These are phyloP conservation scores for Clarireedia sp. DNA, from an alignment of 2,329 filamentous ascomycete species.

Conservation along the genomic window DNA sequence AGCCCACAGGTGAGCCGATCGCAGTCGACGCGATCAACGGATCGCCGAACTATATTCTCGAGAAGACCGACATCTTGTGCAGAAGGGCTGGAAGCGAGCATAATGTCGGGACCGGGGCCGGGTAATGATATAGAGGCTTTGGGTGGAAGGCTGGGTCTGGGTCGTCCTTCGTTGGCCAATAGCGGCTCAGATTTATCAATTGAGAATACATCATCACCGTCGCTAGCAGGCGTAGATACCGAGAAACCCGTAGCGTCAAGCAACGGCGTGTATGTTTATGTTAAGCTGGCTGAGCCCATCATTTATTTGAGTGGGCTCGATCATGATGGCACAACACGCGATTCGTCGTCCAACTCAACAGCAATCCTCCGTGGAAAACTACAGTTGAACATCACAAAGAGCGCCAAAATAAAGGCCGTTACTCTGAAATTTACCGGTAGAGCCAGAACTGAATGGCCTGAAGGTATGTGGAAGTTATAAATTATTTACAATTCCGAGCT, in stretches of 20 bases:
- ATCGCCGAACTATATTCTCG: constrained; percentile 19
- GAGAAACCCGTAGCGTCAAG: constrained; percentile 66
- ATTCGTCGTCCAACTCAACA: constrained; percentile 36
- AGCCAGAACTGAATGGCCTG: constrained; percentile 90
- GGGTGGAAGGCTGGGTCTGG: not conserved
- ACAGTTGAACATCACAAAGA: constrained; percentile 75
- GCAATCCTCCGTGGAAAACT: constrained; percentile 81
- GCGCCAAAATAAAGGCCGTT: constrained; percentile 86
- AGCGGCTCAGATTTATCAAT: constrained; percentile 1
- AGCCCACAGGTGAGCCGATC: constrained; percentile 18
- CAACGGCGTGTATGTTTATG: constrained; percentile 66
- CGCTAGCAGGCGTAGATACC: constrained; percentile 32
- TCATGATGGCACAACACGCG: constrained; percentile 37
- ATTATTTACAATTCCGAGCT: not conserved
- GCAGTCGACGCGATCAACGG: constrained; percentile 15
- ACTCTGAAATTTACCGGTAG: constrained; percentile 79
- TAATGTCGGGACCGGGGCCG: constrained; percentile 18
- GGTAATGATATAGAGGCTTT: constrained; percentile 8
- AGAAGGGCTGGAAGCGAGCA: constrained; percentile 2
- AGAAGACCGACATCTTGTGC: constrained; percentile 16
- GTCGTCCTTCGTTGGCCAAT: not conserved
- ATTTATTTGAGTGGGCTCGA: constrained; percentile 72
- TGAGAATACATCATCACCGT: not conserved
- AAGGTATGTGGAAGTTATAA: constrained; percentile 53
- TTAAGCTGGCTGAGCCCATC: constrained; percentile 70